Evolutionary conservation across 495 filamentous ascomycete genomes (phyloP).

Genomic region (Penicillium flavigenum): DNA sequence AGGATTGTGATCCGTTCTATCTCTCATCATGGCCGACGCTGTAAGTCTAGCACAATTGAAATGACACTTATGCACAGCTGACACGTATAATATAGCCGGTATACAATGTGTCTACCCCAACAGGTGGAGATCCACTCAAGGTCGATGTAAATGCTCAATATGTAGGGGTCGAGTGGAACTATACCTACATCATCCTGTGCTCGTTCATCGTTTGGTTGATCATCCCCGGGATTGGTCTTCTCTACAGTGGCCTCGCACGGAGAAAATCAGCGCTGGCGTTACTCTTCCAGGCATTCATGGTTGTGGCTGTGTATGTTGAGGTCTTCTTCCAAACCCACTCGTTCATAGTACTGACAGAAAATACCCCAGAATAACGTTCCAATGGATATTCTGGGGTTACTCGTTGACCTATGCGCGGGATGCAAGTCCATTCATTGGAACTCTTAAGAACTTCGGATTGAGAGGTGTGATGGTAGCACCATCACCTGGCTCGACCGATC

Average conservation of each 20-base stretch:
- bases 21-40: constrained; percentile 12
- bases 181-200: constrained; percentile 52
- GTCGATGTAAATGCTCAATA: constrained; percentile 54
- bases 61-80: background rate
- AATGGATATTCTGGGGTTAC: constrained; percentile 63
- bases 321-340: background rate
- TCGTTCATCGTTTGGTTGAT: constrained; percentile 59
- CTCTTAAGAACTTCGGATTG: constrained; percentile 54
- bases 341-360: background rate
- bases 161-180: constrained; percentile 50
- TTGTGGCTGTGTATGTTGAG: constrained; percentile 41
- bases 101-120: constrained; percentile 44
- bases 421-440: constrained; percentile 55
- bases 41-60: constrained; percentile 10
- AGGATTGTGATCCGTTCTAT: background rate
- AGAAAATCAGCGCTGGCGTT: constrained; percentile 57
- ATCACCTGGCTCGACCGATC: constrained; percentile 45
- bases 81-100: constrained; percentile 31
- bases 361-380: constrained; percentile 41
- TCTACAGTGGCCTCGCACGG: constrained; percentile 58
- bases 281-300: constrained; percentile 58
- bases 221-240: constrained; percentile 57
- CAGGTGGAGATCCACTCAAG: constrained; percentile 45
- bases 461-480: constrained; percentile 51
- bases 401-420: constrained; percentile 52